These are phyloP conservation scores for Clavispora asparagi DNA, from an alignment of 805 yeast genomes.

Conservation along the genomic window DNA sequence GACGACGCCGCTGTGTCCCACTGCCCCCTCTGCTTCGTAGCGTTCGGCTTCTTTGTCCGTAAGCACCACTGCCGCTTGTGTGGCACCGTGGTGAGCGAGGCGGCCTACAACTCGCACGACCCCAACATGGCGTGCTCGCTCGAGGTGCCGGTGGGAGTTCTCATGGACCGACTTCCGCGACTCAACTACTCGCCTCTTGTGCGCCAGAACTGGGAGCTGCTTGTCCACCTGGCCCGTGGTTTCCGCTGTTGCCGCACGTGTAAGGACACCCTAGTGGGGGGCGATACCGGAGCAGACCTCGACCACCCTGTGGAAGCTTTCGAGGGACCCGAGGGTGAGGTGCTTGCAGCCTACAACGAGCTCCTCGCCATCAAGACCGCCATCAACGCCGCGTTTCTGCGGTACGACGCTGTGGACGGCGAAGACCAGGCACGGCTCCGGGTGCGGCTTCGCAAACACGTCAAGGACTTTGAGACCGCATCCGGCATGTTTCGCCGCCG, in stretches of 20 bases:
- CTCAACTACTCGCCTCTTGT: conserved; percentile 29
- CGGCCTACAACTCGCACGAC: conserved; percentile 21
- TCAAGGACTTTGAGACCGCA: conserved; percentile 30
- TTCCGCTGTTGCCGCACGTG: not conserved
- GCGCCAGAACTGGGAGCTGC: conserved; percentile 11
- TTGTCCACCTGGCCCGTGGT: conserved; percentile 1
- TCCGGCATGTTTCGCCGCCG: conserved; percentile 19
- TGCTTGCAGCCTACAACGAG: conserved; percentile 18
- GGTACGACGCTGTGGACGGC: conserved; percentile 14
- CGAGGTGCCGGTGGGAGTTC: conserved; percentile 50
- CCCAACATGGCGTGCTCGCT: conserved; percentile 60
- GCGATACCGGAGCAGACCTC: not conserved
- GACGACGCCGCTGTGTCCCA: conserved; percentile 31
- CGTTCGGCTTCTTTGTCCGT: conserved; percentile 54
- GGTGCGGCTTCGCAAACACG: conserved; percentile 15
- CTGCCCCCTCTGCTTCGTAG: conserved; percentile 61
- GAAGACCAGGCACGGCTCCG: conserved; percentile 15
- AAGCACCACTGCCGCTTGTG: conserved; percentile 93
- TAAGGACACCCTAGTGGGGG: not conserved
- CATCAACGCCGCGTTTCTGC: conserved; percentile 17
- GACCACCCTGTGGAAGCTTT: not conserved
- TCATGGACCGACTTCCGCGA: conserved; percentile 34
- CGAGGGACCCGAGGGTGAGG: conserved; percentile 1
- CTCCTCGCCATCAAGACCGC: conserved; percentile 20
- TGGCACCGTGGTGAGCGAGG: conserved; percentile 78